Conservation (phyloP, 1,284 basidiomycete genomes). For the Sanguinoderma infundibulare region DNA sequence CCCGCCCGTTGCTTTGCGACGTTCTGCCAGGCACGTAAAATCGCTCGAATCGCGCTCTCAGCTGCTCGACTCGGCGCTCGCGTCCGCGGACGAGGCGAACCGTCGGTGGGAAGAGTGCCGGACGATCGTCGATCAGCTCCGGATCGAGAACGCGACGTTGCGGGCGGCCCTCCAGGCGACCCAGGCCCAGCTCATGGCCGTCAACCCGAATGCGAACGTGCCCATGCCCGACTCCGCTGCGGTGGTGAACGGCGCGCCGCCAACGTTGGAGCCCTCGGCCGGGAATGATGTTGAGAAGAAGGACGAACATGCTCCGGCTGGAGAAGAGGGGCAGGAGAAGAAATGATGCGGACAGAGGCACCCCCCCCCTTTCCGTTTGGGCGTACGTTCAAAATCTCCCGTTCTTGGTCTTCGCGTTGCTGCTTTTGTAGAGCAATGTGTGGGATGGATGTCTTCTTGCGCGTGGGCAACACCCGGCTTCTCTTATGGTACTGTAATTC, state of each 20-base stretch:
- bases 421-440: background rate
- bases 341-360: background rate
- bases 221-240: conserved; percentile 9
- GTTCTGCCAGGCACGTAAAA: conserved; percentile 70
- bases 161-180: conserved; percentile 42
- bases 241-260: conserved; percentile 9
- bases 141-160: conserved; percentile 77
- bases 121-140: conserved; percentile 77
- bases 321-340: conserved; percentile 15
- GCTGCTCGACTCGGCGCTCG: conserved; percentile 79
- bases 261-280: conserved; percentile 4
- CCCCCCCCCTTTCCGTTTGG: no score
- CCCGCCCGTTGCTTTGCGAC: no score
- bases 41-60: conserved; percentile 82
- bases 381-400: background rate
- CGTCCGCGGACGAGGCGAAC: conserved; percentile 84
- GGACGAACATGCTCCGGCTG: conserved; percentile 5
- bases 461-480: background rate
- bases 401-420: background rate
- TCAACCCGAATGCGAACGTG: conserved; percentile 20
- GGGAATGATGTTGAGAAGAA: conserved; percentile 10
- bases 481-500: background rate
- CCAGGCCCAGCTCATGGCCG: conserved; percentile 38
- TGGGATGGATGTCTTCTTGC: background rate
- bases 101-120: conserved; percentile 86